Percentiles rank a stretch among this genome's conserved stretches.
phyloP scores from a whole-genome alignment of 1,139 yeast species.

The Taiozyma sp. region DNA sequence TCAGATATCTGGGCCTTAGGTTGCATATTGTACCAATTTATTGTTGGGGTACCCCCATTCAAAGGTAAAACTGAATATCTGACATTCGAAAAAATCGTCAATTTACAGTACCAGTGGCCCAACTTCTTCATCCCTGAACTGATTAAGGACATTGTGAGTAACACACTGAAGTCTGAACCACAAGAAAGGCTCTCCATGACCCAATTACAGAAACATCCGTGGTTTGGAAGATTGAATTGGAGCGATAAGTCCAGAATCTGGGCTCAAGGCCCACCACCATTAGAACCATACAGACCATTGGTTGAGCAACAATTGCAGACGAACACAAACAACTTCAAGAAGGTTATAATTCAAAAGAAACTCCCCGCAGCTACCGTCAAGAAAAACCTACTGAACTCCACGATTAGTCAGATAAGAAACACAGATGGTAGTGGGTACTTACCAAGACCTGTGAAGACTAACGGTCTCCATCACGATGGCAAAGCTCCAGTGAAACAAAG shows the following conservation, averaged over 20 bases:
- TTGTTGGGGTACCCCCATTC: conserved; percentile 77
- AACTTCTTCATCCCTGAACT: conserved; percentile 35
- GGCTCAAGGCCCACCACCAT: conserved; percentile 62
- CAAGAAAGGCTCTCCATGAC: conserved; percentile 56
- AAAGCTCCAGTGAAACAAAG: neutral
- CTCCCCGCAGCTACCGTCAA: conserved; percentile 25
- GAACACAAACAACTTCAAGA: conserved; percentile 9
- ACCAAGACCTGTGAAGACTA: neutral
- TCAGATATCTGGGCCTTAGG: conserved; percentile 85
- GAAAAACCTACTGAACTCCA: conserved; percentile 31
- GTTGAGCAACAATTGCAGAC: conserved; percentile 19
- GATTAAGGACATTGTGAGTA: conserved; percentile 48
- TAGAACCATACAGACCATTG: conserved; percentile 59
- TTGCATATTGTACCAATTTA: conserved; percentile 70
- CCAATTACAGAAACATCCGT: conserved; percentile 68
- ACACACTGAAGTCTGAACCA: conserved; percentile 58
- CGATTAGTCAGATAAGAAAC: conserved; percentile 20
- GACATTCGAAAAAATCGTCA: conserved; percentile 65
- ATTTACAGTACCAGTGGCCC: conserved; percentile 62
- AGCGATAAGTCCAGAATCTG: conserved; percentile 60
- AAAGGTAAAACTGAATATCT: conserved; percentile 72
- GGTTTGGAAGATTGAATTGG: conserved; percentile 70
- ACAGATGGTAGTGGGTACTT: neutral
- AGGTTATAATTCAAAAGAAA: conserved; percentile 16
- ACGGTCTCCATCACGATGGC: neutral